These are phyloP conservation scores for Fusarium bactridioides DNA, from an alignment of 2,329 filamentous ascomycete species.

Conservation along the genomic window DNA sequence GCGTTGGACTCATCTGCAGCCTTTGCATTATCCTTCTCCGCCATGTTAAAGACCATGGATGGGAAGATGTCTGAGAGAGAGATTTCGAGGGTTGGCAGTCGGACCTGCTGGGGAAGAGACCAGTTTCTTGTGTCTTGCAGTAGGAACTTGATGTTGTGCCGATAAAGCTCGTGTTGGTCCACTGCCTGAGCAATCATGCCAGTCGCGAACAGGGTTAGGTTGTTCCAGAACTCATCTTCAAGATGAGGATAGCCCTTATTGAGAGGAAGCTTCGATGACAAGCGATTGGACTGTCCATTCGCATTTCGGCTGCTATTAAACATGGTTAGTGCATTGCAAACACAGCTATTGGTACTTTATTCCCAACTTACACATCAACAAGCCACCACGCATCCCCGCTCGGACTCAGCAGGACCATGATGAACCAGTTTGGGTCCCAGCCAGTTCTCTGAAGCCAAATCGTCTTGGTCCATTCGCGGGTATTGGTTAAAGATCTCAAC, in stretches of 20 bases:
- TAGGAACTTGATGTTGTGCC: conserved; percentile 52
- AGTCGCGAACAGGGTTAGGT: conserved; percentile 59
- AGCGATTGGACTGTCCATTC: conserved; percentile 38
- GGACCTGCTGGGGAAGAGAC: conserved; percentile 53
- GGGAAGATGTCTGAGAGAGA: conserved; percentile 58
- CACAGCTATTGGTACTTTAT: background rate
- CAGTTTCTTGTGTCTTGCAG: conserved; percentile 47
- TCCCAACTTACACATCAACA: conserved; percentile 63
- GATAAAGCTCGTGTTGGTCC: conserved; percentile 58
- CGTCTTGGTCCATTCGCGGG: conserved; percentile 68
- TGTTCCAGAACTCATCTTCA: conserved; percentile 60
- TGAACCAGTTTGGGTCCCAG: conserved; percentile 78
- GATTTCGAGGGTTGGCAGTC: conserved; percentile 58
- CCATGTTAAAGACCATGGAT: conserved; percentile 43
- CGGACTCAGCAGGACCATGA: conserved; percentile 75
- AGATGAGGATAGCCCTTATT: conserved; percentile 54
- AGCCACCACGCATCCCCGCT: conserved; percentile 83
- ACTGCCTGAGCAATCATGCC: conserved; percentile 61
- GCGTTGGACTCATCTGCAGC: conserved; percentile 2
- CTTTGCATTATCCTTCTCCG: conserved; percentile 25
- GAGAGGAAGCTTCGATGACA: conserved; percentile 54
- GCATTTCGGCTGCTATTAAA: conserved; percentile 39
- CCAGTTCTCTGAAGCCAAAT: conserved; percentile 74
- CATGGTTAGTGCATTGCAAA: conserved; percentile 24
- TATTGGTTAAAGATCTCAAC: conserved; percentile 67